These are phyloP conservation scores for Albophoma yamanashiensis DNA, from an alignment of 2,329 filamentous ascomycete genomes.

Conservation along the genomic window DNA sequence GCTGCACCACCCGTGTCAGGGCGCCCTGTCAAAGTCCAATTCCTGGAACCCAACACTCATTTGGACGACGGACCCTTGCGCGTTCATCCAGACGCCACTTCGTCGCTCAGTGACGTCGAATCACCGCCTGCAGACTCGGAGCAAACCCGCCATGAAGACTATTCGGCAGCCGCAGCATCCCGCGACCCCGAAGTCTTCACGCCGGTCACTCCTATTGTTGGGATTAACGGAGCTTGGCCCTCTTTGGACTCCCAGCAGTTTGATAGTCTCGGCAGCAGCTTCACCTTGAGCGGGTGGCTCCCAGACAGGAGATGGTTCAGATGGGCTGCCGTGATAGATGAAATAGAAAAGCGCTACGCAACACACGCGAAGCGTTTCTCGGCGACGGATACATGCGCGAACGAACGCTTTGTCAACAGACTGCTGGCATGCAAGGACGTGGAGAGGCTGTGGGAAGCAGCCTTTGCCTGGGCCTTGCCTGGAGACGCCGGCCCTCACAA, in stretches of 20 bases:
- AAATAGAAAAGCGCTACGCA: conserved; percentile 16
- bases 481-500: conserved; percentile 19
- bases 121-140: not conserved
- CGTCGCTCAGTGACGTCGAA: not conserved
- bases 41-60: conserved; percentile 31
- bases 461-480: conserved; percentile 11
- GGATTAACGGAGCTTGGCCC: conserved; percentile 20
- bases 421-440: conserved; percentile 31
- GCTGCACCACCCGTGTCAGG: not conserved
- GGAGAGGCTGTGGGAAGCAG: conserved; percentile 29
- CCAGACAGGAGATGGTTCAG: conserved; percentile 25
- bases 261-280: conserved; percentile 24
- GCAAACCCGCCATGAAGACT: not conserved
- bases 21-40: conserved; percentile 14
- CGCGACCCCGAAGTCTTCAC: conserved; percentile 4
- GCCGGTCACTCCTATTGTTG: conserved; percentile 12
- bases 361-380: not conserved
- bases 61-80: conserved; percentile 10
- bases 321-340: conserved; percentile 17
- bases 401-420: conserved; percentile 13
- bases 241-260: conserved; percentile 20
- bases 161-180: not conserved
- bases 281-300: conserved; percentile 32
- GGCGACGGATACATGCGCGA: not conserved
- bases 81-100: not conserved